phyloP scores from a whole-genome alignment of 805 yeast species.

The Hanseniaspora jakobsenii region DNA sequence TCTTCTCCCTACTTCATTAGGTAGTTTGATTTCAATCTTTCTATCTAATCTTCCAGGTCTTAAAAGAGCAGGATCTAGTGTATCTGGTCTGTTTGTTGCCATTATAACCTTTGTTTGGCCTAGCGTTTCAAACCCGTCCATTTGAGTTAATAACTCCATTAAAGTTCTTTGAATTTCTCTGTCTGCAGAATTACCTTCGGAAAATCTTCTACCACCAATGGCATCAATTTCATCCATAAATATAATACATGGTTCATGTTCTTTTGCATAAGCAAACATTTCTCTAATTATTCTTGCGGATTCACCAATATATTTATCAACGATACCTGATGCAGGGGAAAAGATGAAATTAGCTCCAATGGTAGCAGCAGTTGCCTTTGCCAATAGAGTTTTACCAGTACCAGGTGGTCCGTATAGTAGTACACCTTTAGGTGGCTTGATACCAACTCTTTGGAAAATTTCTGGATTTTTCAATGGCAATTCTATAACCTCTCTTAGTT shows the following conservation, averaged over 20 bases:
- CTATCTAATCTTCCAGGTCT: slow-evolving; percentile 97
- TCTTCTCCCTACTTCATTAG: slow-evolving; percentile 89
- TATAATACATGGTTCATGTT: slow-evolving; percentile 94
- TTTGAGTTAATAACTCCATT: slow-evolving; percentile 92
- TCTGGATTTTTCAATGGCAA: slow-evolving; percentile 95
- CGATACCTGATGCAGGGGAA: slow-evolving; percentile 97
- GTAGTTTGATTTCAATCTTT: slow-evolving; percentile 88
- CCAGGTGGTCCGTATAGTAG: slow-evolving; percentile 97
- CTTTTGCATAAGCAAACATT: slow-evolving; percentile 95
- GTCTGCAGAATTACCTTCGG: slow-evolving; percentile 97
- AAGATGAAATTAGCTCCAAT: slow-evolving; percentile 96
- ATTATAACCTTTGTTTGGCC: slow-evolving; percentile 95
- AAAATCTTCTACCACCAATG: slow-evolving; percentile 93
- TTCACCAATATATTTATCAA: slow-evolving; percentile 95
- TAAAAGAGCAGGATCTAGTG: slow-evolving; percentile 89
- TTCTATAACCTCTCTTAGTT: slow-evolving; percentile 93
- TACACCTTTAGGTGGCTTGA: slow-evolving; percentile 98
- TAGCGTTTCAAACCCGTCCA: slow-evolving; percentile 95
- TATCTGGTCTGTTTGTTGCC: slow-evolving; percentile 99
- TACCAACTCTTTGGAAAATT: slow-evolving; percentile 87
- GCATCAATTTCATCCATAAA: slow-evolving; percentile 99
- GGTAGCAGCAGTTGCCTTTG: slow-evolving; percentile 97
- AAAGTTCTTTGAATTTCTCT: slow-evolving; percentile 96
- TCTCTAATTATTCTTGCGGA: slow-evolving; percentile 93
- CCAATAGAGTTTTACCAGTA: slow-evolving; percentile 90